Conservation (phyloP, 345 rosid species). For the Pistacia atlantica region DNA sequence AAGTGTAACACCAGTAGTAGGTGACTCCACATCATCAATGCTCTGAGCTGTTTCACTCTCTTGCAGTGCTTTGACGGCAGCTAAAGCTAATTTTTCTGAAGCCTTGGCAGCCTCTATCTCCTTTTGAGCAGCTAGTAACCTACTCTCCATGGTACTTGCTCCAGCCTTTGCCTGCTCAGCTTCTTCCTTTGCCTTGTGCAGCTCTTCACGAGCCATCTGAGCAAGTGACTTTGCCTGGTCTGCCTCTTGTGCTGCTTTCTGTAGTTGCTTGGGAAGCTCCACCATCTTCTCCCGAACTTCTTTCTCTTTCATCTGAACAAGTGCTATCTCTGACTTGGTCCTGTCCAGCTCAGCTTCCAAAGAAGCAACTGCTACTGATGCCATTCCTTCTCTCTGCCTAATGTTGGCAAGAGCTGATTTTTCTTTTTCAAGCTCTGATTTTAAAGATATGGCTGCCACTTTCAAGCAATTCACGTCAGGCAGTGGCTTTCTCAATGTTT, state of each 20-base stretch:
- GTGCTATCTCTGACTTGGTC: slow-evolving; percentile 55
- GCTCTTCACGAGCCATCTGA: slow-evolving; percentile 70
- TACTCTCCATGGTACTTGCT: slow-evolving; percentile 68
- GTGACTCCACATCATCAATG: slow-evolving; percentile 38
- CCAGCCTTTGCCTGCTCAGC: slow-evolving; percentile 85
- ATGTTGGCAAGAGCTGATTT: slow-evolving; percentile 54
- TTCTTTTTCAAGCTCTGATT: slow-evolving; percentile 68
- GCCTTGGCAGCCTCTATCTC: slow-evolving; percentile 88
- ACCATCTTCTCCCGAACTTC: slow-evolving; percentile 62
- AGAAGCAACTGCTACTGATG: slow-evolving; percentile 72
- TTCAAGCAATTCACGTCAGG: slow-evolving; percentile 74
- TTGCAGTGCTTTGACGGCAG: slow-evolving; percentile 83
- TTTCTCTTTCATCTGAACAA: slow-evolving; percentile 62
- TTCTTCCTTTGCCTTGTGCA: slow-evolving; percentile 70
- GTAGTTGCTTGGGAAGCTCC: slow-evolving; percentile 75
- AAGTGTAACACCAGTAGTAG: slow-evolving; percentile 59
- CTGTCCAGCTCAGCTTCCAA: slow-evolving; percentile 75
- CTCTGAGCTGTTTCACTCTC: slow-evolving; percentile 69
- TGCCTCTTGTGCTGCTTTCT: slow-evolving; percentile 71
- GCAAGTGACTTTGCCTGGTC: slow-evolving; percentile 77
- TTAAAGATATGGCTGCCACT: slow-evolving; percentile 64
- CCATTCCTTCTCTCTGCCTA: slow-evolving; percentile 89
- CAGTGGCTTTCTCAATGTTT: slow-evolving; percentile 73
- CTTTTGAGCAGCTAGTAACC: slow-evolving; percentile 71
- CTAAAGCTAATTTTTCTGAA: slow-evolving; percentile 80